These are phyloP conservation scores for Silene conica DNA, from an alignment of 148 eudicot species.

Conservation along the genomic window DNA sequence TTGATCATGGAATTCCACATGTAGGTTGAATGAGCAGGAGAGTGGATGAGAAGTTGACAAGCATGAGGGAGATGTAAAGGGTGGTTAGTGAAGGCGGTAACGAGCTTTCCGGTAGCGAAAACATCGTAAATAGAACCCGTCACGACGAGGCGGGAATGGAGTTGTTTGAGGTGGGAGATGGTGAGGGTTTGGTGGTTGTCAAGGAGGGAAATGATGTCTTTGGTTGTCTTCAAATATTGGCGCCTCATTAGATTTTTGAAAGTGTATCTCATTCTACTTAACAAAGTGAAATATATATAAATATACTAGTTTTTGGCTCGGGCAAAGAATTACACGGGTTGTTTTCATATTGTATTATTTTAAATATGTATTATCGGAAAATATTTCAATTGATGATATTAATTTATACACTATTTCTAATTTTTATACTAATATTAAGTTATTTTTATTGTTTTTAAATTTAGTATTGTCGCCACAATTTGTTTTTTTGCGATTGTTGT, in stretches of 20 bases:
- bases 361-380: no score
- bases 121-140: conserved; percentile 62
- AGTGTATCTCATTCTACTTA: not conserved
- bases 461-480: no score
- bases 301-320: no score
- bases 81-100: conserved; percentile 31
- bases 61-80: conserved; percentile 35
- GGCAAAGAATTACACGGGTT: no score
- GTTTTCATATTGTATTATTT: no score
- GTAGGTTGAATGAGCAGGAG: conserved; percentile 44
- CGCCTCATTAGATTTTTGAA: conserved; percentile 28
- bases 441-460: no score
- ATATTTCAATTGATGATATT: no score
- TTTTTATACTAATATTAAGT: no score
- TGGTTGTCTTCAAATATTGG: conserved; percentile 43
- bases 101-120: conserved; percentile 51
- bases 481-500: no score
- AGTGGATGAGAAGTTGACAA: conserved; percentile 32
- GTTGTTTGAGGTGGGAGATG: conserved; percentile 49
- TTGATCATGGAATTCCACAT: conserved; percentile 61
- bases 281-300: no score
- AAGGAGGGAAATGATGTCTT: conserved; percentile 38
- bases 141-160: conserved; percentile 55
- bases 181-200: conserved; percentile 42
- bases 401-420: no score